Evolutionary conservation across 2,329 filamentous ascomycete species (phyloP), one percentile per base, ranked within the genome.

Genomic region (Stagonosporopsis rhizophila): DNA sequence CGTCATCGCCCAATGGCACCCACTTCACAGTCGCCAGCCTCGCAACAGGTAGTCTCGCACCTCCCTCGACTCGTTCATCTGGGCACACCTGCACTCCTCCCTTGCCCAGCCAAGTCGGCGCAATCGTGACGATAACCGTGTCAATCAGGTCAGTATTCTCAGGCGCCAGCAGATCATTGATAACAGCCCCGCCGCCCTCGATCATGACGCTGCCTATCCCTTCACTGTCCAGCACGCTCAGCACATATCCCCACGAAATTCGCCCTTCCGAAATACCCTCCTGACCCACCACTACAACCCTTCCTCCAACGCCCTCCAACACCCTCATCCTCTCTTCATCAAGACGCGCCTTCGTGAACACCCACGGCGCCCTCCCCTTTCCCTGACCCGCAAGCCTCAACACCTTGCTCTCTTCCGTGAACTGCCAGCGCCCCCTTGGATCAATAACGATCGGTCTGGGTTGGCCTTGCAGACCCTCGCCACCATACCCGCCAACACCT

Each of bases 81-180:
- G 93, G 94, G 42, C 86, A 88, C 2, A 96, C 91, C 11, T 87
- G 82, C 9, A 97, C 90, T 7, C 92, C 92, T 2, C 90, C 91
- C 57, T 85, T 82, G 1, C 94, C 94, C n/a, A 98, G 81, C 85
- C 92, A 98, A 0, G 87, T 91, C 8, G 94, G 94, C 3, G 94
- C 92, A 68, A 97, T 87, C 0, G 94, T 97, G 55, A 97, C 83
- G 66, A 98, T 89, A 44, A 96, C 87, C 2, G 89, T 89, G 70
- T 91, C 84, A 38, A 96, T 81, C 8, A 92, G 78, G n/a, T 73
- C 66, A 15, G 85, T 80, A 66, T 87, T 85, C 25, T 79, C 78
- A 2, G 84, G 81, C 35, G 83, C 80, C n/a, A 98, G 81, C 17
- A 98, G 77, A 34, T 89, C 85, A 71, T 95, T 96, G 71, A 98